A percentile compares a stretch with the other conserved stretches of the same genome.
phyloP scores from a whole-genome alignment of 2,329 filamentous ascomycete genomes.

The Hypomyces rosellus region DNA sequence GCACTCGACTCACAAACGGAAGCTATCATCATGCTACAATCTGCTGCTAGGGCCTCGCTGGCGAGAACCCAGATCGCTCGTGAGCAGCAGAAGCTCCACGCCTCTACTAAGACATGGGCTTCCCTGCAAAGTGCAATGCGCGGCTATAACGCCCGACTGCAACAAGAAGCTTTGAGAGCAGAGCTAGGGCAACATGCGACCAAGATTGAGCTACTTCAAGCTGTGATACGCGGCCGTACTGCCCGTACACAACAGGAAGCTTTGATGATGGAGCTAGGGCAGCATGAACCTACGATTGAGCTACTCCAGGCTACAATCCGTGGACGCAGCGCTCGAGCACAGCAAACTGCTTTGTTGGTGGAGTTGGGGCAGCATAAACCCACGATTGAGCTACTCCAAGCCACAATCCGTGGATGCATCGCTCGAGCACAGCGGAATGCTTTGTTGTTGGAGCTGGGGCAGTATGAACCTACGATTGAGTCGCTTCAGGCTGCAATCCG shows the following conservation, averaged over 20 bases:
- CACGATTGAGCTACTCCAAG: slow-evolving; percentile 41
- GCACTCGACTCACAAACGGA: slow-evolving; percentile 45
- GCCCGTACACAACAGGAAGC: slow-evolving; percentile 39
- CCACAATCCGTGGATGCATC: slow-evolving; percentile 43
- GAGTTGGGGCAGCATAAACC: slow-evolving; percentile 41
- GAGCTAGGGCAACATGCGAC: slow-evolving; percentile 41
- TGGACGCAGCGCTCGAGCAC: slow-evolving; percentile 43
- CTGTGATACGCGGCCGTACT: slow-evolving; percentile 44
- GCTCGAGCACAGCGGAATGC: slow-evolving; percentile 37
- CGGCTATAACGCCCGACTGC: slow-evolving; percentile 42
- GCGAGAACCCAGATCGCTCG: slow-evolving; percentile 47
- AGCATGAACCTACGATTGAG: slow-evolving; percentile 37
- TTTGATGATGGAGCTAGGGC: slow-evolving; percentile 41
- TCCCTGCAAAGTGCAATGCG: slow-evolving; percentile 36
- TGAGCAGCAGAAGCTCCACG: slow-evolving; percentile 46
- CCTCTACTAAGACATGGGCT: slow-evolving; percentile 44
- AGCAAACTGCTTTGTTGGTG: slow-evolving; percentile 37
- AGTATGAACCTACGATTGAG: slow-evolving; percentile 37
- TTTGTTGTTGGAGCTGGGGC: slow-evolving; percentile 41
- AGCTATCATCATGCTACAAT: slow-evolving; percentile 54
- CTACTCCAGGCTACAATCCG: slow-evolving; percentile 33
- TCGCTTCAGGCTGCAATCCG: slow-evolving; percentile 35
- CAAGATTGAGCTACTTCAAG: slow-evolving; percentile 41
- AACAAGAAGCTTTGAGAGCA: slow-evolving; percentile 36
- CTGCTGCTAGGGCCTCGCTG: slow-evolving; percentile 57